Base-by-base conservation (phyloP, 371 early-diverging fungal genomes). In the Rhizomucor miehei region DNA sequence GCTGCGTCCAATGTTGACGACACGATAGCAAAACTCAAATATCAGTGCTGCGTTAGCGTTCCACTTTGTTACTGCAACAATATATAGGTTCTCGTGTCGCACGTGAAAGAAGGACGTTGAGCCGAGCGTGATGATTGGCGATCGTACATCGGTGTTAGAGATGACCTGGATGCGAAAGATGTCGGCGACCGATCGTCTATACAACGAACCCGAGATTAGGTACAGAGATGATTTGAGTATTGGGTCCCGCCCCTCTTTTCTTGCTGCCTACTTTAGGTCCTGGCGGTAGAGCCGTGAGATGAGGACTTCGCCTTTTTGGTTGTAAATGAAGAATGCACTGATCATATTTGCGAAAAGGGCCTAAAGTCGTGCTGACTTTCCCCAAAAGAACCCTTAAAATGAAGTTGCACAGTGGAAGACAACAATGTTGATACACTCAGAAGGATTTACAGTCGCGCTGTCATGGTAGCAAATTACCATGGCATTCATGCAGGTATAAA, bases 271-370 rank as follows among this genome's bases (percentile, higher is more conserved):
- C 96, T 92, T 94, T 43, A 94, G 80, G 68, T 98, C 98, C 57
- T 91, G 90, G 36, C 97, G 85, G 67, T 95, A 97, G 20, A 94
- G 75, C 55, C 98, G 83, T 20, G 95, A 94, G 59, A 98, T 95
- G 51, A 98, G 91, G n/a, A 97, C 94, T 67, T 98, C 98, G 35
- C 98, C 98, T 66, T 97, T 97, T 59, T 90, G 91, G 74, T 93
- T 96, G 63, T 91, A 94, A 55, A 94, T 91, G 79, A 97, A 96
- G 50, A 97, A 82, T 8, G 90, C 93, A 67, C 89, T 88, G 55
- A 92, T 85, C 93, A 92, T 92, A 29, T 29, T 29, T 29, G 29
- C 29, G 29, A 8, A 29, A 29, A 29, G 29, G 29, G 29, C 29
- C 5, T 29, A 3, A 29, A 29, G 8, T 29, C 29, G 29, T 29